These are phyloP conservation scores for Piper betle DNA, from an alignment of 164 flowering plant genomes.

Conservation along the genomic window DNA sequence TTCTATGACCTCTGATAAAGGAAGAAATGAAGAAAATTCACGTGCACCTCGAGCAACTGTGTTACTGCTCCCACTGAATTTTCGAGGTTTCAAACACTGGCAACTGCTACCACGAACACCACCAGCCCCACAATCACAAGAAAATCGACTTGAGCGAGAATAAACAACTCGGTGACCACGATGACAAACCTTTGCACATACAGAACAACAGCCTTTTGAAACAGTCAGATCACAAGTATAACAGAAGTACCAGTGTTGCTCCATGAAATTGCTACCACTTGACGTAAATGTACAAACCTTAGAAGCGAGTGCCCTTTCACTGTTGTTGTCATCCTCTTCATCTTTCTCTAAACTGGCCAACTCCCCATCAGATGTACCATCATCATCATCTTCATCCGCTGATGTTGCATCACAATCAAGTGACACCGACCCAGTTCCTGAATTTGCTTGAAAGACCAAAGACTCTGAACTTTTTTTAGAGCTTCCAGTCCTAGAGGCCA, in stretches of 20 bases:
- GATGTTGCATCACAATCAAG: slow-evolving; percentile 93
- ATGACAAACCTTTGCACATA: slow-evolving; percentile 99
- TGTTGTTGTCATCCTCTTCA: slow-evolving; percentile 77
- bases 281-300: slow-evolving; percentile 98
- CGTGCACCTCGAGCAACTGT: slow-evolving; percentile 27
- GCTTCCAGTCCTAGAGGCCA: slow-evolving; percentile 31
- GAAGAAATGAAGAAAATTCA: slow-evolving; percentile 51
- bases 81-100: slow-evolving; percentile 93
- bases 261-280: slow-evolving; percentile 99
- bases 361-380: slow-evolving; percentile 99
- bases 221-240: slow-evolving; percentile 98
- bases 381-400: slow-evolving; percentile 96
- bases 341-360: slow-evolving; percentile 82
- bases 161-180: slow-evolving; percentile 99
- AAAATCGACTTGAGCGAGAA: slow-evolving; percentile 96
- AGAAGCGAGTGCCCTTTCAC: slow-evolving; percentile 87
- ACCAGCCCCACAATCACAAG: slow-evolving; percentile 99
- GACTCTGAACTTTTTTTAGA: slow-evolving; percentile 54
- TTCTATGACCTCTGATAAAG: slow-evolving; percentile 67
- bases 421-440: slow-evolving; percentile 46
- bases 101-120: slow-evolving; percentile 96
- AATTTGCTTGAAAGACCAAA: slow-evolving; percentile 49
- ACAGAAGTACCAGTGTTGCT: slow-evolving; percentile 99
- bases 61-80: slow-evolving; percentile 40
- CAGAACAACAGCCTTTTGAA: slow-evolving; percentile 97